phyloP scores from a whole-genome alignment of 2,329 filamentous ascomycete species.

The Trichoderma sp. region DNA sequence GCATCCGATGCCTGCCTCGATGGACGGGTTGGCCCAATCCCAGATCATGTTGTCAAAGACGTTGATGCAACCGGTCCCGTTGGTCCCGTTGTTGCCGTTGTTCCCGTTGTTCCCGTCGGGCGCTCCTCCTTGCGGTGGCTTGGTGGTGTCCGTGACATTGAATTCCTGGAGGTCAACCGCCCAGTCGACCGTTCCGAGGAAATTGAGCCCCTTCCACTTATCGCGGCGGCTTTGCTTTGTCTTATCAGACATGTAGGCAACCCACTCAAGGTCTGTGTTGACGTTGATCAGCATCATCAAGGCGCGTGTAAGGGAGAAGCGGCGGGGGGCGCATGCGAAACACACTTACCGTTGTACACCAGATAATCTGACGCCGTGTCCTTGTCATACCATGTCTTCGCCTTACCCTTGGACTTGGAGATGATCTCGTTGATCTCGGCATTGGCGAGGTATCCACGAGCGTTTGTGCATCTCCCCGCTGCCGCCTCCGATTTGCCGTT shows the following conservation, averaged over 20 bases:
- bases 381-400: constrained; percentile 25
- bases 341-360: constrained; percentile 22
- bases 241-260: constrained; percentile 18
- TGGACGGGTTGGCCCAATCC: constrained; percentile 15
- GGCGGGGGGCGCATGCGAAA: no score
- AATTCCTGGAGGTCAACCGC: constrained; percentile 24
- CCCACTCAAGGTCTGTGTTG: constrained; percentile 13
- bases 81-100: no score
- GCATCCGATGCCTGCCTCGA: constrained; percentile 14
- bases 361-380: constrained; percentile 20
- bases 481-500: not conserved
- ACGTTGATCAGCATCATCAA: not conserved
- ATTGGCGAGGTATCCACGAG: constrained; percentile 35
- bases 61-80: not conserved
- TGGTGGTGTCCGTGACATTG: not conserved
- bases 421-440: constrained; percentile 34
- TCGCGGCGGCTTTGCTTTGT: constrained; percentile 21
- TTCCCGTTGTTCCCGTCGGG: no score
- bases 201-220: constrained; percentile 18
- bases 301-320: not conserved
- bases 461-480: constrained; percentile 35
- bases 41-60: constrained; percentile 25
- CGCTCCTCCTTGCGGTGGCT: not conserved
- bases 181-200: constrained; percentile 22
- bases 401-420: constrained; percentile 26